Conservation (phyloP, 2,329 filamentous ascomycete genomes). For the Didymella segeticola region DNA sequence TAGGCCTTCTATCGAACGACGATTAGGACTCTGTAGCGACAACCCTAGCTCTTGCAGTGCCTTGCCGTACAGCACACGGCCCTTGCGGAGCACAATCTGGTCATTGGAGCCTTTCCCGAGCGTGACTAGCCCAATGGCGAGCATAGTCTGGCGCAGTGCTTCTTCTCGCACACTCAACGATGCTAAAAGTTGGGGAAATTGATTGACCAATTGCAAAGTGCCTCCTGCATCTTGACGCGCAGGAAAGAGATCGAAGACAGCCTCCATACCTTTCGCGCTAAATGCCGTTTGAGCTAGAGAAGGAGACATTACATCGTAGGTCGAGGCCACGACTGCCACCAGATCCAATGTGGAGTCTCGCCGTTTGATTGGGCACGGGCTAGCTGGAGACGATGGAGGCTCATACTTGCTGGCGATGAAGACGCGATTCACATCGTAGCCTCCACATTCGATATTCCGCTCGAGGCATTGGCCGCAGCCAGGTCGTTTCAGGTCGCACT, state of each 20-base stretch:
- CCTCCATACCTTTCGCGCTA: slow-evolving; percentile 28
- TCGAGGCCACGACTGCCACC: slow-evolving; percentile 14
- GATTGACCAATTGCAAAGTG: slow-evolving; percentile 5
- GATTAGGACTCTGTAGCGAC: slow-evolving; percentile 25
- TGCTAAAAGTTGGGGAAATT: slow-evolving; percentile 25
- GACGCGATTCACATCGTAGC: slow-evolving; percentile 68
- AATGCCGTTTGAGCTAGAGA: slow-evolving; percentile 32
- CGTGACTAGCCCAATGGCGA: slow-evolving; percentile 35
- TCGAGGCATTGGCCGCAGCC: slow-evolving; percentile 66
- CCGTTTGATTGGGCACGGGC: not conserved
- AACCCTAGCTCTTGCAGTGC: slow-evolving; percentile 31
- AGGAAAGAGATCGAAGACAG: slow-evolving; percentile 32
- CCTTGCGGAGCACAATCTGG: slow-evolving; percentile 23
- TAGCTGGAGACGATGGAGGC: not conserved
- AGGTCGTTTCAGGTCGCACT: slow-evolving; percentile 70
- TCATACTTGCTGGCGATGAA: slow-evolving; percentile 57
- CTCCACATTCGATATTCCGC: slow-evolving; percentile 66
- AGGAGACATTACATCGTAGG: slow-evolving; percentile 4
- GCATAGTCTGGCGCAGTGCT: slow-evolving; percentile 31
- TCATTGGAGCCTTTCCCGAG: slow-evolving; percentile 30
- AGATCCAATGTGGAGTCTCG: not conserved
- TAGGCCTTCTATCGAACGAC: slow-evolving; percentile 31
- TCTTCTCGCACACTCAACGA: slow-evolving; percentile 30
- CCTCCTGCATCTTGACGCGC: slow-evolving; percentile 13
- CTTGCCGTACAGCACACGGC: slow-evolving; percentile 33